A percentile compares a stretch with the other conserved stretches of the same genome.
These are phyloP conservation scores for Lentinula sp. DNA, from an alignment of 768 basidiomycete species.

Conservation along the genomic window DNA sequence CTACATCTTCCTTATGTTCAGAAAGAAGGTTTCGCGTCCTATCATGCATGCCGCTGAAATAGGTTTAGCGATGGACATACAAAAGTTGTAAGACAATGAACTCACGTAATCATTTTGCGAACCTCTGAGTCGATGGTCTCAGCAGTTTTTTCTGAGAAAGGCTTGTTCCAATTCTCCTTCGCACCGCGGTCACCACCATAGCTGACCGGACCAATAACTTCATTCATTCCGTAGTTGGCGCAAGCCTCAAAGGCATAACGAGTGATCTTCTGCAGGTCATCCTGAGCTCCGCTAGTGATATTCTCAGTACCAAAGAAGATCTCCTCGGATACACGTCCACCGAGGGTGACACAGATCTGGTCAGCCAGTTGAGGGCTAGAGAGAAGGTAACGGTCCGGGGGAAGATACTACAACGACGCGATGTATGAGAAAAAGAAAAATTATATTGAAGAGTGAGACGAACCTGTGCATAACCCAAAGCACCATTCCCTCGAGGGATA, in stretches of 20 bases:
- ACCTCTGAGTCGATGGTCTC: constrained; percentile 91
- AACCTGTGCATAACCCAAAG: constrained; percentile 94
- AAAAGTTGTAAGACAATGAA: neutral
- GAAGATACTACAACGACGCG: constrained; percentile 61
- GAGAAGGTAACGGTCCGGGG: constrained; percentile 91
- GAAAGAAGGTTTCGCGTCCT: constrained; percentile 80
- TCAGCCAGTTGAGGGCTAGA: constrained; percentile 93
- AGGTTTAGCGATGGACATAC: constrained; percentile 3
- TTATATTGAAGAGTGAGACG: constrained; percentile 11
- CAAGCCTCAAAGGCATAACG: constrained; percentile 96
- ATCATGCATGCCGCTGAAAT: constrained; percentile 61
- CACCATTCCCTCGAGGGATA: constrained; percentile 93
- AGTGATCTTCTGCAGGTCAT: constrained; percentile 97
- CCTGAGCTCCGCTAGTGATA: constrained; percentile 97
- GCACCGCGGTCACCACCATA: constrained; percentile 87
- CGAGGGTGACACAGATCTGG: constrained; percentile 97
- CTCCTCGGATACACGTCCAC: constrained; percentile 96
- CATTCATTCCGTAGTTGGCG: constrained; percentile 96
- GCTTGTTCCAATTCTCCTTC: constrained; percentile 90
- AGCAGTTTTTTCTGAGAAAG: constrained; percentile 96
- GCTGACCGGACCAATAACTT: constrained; percentile 89
- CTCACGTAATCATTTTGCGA: constrained; percentile 88
- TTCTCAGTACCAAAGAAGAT: constrained; percentile 91
- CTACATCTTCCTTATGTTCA: constrained; percentile 79
- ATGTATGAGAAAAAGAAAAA: neutral